phyloP scores from a whole-genome alignment of 1,284 basidiomycete genomes.

The Cryptococcus amylolentus region DNA sequence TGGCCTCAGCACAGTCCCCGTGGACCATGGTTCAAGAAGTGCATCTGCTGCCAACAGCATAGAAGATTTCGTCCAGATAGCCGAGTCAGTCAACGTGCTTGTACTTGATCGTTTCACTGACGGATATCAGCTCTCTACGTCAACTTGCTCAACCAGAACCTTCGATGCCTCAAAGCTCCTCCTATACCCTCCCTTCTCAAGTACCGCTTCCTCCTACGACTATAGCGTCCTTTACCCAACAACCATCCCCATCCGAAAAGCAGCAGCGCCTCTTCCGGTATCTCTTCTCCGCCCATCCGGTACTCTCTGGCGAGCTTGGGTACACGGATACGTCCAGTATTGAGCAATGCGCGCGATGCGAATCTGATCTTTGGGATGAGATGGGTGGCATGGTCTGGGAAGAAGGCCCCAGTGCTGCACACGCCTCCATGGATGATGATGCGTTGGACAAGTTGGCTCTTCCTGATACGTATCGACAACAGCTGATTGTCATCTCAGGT shows the following conservation, averaged over 20 bases:
- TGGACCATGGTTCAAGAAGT: too few species aligned
- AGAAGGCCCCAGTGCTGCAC: conserved; percentile 34
- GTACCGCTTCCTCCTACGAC: neutral
- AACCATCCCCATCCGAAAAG: conserved; percentile 7
- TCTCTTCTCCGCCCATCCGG: conserved; percentile 41
- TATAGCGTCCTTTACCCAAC: neutral
- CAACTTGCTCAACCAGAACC: neutral
- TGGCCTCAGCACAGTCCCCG: too few species aligned
- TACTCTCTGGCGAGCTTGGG: conserved; percentile 32
- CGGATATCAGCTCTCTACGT: neutral
- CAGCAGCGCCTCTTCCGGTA: conserved; percentile 41
- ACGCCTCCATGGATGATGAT: conserved; percentile 23
- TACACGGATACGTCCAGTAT: conserved; percentile 41
- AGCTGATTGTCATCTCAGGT: conserved; percentile 47
- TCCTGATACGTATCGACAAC: neutral
- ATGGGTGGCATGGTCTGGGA: conserved; percentile 31
- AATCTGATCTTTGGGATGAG: conserved; percentile 41
- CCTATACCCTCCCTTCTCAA: neutral
- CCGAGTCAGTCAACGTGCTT: too few species aligned
- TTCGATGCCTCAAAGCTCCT: neutral
- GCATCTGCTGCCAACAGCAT: too few species aligned
- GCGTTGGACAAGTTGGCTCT: conserved; percentile 26
- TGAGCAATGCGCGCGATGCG: conserved; percentile 19
- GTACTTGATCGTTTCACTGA: too few species aligned
- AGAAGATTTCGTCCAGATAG: too few species aligned